A percentile compares a stretch with the other conserved stretches of the same genome.
These are phyloP conservation scores for Nakazawaea ernobii DNA, from an alignment of 805 yeast genomes.

Conservation along the genomic window DNA sequence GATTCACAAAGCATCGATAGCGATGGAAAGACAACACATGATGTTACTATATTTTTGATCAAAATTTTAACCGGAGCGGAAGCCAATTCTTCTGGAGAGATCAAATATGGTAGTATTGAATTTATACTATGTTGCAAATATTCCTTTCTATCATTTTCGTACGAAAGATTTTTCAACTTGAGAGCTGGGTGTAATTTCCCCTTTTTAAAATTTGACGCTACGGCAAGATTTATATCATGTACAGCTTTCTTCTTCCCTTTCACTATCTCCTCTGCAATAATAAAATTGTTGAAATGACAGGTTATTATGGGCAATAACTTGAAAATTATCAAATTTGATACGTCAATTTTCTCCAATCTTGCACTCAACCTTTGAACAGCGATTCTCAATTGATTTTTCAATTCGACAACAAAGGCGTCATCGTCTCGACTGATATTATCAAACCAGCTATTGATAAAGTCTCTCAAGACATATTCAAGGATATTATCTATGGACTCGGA, in stretches of 20 bases:
- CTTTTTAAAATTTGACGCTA: slow-evolving; percentile 38
- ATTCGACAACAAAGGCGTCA: slow-evolving; percentile 32
- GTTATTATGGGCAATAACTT: slow-evolving; percentile 60
- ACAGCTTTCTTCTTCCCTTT: slow-evolving; percentile 21
- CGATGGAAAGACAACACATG: slow-evolving; percentile 50
- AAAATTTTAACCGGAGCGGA: slow-evolving; percentile 46
- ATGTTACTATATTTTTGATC: slow-evolving; percentile 57
- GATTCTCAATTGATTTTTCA: slow-evolving; percentile 37
- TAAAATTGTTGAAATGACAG: slow-evolving; percentile 52
- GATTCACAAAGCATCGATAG: slow-evolving; percentile 54
- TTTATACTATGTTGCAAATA: slow-evolving; percentile 42
- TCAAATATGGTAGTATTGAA: slow-evolving; percentile 40
- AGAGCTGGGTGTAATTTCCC: slow-evolving; percentile 60
- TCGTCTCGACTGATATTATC: slow-evolving; percentile 33
- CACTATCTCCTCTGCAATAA: slow-evolving; percentile 34
- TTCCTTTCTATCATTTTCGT: slow-evolving; percentile 37
- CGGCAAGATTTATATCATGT: slow-evolving; percentile 31
- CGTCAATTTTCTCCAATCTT: slow-evolving; percentile 40
- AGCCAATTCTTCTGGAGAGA: slow-evolving; percentile 39
- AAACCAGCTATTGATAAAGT: slow-evolving; percentile 58
- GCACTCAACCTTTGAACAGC: slow-evolving; percentile 36
- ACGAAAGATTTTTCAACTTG: slow-evolving; percentile 27
- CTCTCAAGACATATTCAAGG: slow-evolving; percentile 40
- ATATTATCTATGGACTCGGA: slow-evolving; percentile 48
- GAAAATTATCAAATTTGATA: slow-evolving; percentile 51